Evolutionary conservation across 2,329 filamentous ascomycete genomes (phyloP), one percentile per base, ranked within the genome.

Genomic region (Neocatenulostroma microsporum): DNA sequence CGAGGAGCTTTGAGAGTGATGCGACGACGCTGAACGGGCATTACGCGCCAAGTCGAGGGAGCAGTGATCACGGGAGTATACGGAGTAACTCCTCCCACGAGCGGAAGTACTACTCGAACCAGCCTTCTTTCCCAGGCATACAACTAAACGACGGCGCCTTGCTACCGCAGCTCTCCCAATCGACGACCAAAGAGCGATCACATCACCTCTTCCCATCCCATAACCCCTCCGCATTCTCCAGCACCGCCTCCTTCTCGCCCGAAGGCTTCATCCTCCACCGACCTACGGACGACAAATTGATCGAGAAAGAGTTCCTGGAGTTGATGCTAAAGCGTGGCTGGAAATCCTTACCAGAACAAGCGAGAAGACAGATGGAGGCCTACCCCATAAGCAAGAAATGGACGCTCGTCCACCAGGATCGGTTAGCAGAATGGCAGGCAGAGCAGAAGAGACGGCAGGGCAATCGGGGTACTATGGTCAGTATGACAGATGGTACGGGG

Each of bases 321-420:
- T 68, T 98, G 47, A 96, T 98, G 91, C 84, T 94, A 56, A 95
- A 95, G 66, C 78, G 91, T 65, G 91, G 89, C 47, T 96, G 88
- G 85, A 91, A 94, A 66, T 93, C 93, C 62, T 69, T 98, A 47
- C 91, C 91, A 4, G 91, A 98, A 56, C 86, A 94, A 66, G 91
- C 91, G 20, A 78, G 83, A 50, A 75, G 89, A 44, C 91, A 96
- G 67, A 96, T 98, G 89, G 76, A 91, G 64, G 87, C 87, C 24
- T 96, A 98, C 59, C 85, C 88, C 11, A 76, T 91, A 7, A 77
- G 80, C 47, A 96, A 96, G 71, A 98, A 96, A 65, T 98, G 91
- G 91, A 95, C 87, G 2, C 68, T 98, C 41, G 83, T 98, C 34
- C 83, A 96, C 60, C 89, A 98, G 63, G 91, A 98, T 64, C 82